Conservation (phyloP, 176 grass and related monocot genomes). For the Cymbopogon citratus region DNA sequence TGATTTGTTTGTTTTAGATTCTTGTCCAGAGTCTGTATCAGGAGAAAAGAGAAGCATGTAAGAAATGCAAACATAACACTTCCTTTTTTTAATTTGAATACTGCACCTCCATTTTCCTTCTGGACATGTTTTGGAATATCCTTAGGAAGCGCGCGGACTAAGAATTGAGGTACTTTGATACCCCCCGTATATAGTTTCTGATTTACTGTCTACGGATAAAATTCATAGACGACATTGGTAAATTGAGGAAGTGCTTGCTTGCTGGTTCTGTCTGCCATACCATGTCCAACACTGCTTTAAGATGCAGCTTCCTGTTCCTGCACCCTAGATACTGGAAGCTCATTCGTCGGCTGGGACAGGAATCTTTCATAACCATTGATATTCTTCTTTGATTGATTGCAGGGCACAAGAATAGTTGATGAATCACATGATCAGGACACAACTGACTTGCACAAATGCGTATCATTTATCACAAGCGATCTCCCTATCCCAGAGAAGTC, state of each 20-base stretch:
- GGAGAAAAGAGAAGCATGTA: neutral
- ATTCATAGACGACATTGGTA: neutral
- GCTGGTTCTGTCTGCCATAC: too few species aligned
- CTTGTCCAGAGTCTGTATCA: neutral
- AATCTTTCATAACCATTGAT: neutral
- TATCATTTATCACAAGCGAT: constrained; percentile 48
- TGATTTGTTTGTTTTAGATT: neutral
- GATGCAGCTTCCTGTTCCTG: neutral
- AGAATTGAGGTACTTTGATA: neutral
- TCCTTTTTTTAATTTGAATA: neutral
- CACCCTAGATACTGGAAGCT: neutral
- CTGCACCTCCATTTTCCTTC: too few species aligned
- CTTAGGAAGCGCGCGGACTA: neutral
- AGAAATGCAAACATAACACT: too few species aligned
- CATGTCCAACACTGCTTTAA: too few species aligned
- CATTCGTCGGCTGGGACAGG: neutral
- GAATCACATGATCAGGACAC: constrained; percentile 95
- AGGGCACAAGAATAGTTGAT: constrained; percentile 73
- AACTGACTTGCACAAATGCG: constrained; percentile 87
- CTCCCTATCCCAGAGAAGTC: constrained; percentile 43
- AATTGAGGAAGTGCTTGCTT: neutral
- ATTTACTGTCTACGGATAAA: neutral
- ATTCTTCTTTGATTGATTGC: constrained; percentile 26
- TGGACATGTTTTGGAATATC: neutral
- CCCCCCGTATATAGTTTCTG: neutral